Evolutionary conservation across 257 asterid species (phyloP).

Genomic region (Cordia subcordata): DNA sequence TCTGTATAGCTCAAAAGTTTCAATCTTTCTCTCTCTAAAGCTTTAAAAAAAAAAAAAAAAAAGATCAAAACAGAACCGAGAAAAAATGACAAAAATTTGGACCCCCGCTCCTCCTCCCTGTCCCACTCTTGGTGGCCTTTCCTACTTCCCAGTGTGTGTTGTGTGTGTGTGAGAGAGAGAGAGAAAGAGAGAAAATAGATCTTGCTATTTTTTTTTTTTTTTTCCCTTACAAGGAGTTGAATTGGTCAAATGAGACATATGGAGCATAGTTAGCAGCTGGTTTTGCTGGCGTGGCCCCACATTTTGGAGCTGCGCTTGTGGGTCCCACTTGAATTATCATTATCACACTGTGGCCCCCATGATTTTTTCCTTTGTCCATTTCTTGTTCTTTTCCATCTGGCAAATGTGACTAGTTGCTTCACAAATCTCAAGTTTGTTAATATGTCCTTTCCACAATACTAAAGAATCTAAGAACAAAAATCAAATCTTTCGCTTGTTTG

Average conservation of each 20-base stretch:
- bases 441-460: too few species aligned
- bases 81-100: not conserved
- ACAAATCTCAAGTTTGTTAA: too few species aligned
- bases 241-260: too few species aligned
- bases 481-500: too few species aligned
- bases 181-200: not conserved
- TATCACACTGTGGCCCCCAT: too few species aligned
- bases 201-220: too few species aligned
- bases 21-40: not conserved
- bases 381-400: too few species aligned
- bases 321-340: conserved; percentile 24
- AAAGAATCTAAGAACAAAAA: too few species aligned
- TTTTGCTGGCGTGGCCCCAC: conserved; percentile 19
- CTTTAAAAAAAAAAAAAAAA: not conserved
- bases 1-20: not conserved
- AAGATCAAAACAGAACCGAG: not conserved
- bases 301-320: conserved; percentile 19
- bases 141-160: not conserved
- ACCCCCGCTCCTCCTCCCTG: too few species aligned
- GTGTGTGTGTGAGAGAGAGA: not conserved
- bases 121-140: not conserved
- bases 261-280: not conserved
- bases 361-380: not conserved
- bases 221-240: not conserved
- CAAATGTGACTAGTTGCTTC: too few species aligned